These are phyloP conservation scores for Drechslera avenae DNA, from an alignment of 2,329 filamentous ascomycete species.

Conservation along the genomic window DNA sequence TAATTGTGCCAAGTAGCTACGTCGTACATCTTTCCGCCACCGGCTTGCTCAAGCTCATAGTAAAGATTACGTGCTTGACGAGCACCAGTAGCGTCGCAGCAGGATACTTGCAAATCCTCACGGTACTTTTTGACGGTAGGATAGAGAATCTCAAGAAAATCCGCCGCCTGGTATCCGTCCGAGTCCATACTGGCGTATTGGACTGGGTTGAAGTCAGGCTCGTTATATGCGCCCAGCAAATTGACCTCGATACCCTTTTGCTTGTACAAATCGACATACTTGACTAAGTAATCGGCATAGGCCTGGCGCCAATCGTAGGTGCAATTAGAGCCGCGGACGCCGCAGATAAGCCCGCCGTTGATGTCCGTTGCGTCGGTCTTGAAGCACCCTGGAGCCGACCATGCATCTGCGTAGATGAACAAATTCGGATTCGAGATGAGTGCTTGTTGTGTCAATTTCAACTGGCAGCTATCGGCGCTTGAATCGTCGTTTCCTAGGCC, in stretches of 20 bases:
- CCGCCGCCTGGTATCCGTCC: constrained; percentile 53
- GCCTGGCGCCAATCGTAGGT: constrained; percentile 54
- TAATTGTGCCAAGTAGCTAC: constrained; percentile 50
- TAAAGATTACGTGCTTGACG: constrained; percentile 8
- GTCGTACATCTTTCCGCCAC: constrained; percentile 45
- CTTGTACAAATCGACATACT: constrained; percentile 52
- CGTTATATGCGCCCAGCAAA: constrained; percentile 51
- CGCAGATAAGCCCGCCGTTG: constrained; percentile 53
- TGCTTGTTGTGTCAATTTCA: constrained; percentile 59
- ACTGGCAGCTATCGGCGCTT: constrained; percentile 47
- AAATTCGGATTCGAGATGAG: constrained; percentile 48
- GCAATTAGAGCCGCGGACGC: constrained; percentile 43
- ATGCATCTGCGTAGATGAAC: constrained; percentile 54
- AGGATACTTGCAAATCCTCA: constrained; percentile 43
- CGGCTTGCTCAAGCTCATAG: constrained; percentile 38
- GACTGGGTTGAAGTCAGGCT: constrained; percentile 46
- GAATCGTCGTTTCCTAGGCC: constrained; percentile 14
- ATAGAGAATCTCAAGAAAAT: constrained; percentile 55
- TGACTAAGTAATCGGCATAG: constrained; percentile 54
- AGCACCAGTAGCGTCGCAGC: constrained; percentile 50
- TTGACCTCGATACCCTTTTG: constrained; percentile 45
- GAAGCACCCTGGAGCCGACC: constrained; percentile 57
- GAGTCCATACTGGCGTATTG: constrained; percentile 55
- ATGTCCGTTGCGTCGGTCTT: constrained; percentile 53
- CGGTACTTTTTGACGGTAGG: constrained; percentile 43